Conservation (phyloP, 2,329 filamentous ascomycete genomes). For the Aureobasidium sp. region DNA sequence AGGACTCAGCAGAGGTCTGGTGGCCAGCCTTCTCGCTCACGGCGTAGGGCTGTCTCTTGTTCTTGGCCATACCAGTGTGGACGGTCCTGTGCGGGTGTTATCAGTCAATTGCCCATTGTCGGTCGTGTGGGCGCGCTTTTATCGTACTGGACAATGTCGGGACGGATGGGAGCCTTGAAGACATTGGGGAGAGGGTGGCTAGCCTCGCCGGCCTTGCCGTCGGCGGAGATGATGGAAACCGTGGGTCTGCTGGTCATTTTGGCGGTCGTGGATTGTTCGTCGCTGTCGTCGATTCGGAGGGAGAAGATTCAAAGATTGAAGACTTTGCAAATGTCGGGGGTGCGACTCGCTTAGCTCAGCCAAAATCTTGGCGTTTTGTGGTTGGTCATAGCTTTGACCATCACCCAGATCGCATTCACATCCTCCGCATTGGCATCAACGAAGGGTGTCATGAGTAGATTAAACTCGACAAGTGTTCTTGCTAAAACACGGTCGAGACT, state of each 20-base stretch:
- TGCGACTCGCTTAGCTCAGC: constrained; percentile 13
- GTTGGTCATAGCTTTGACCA: background rate
- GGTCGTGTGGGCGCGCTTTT: background rate
- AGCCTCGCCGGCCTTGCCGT: constrained; percentile 84
- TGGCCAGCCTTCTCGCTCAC: constrained; percentile 99
- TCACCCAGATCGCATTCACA: background rate
- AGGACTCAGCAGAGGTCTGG: constrained; percentile 99
- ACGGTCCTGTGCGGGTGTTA: constrained; percentile 49
- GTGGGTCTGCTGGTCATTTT: constrained; percentile 95
- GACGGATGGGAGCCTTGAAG: constrained; percentile 95
- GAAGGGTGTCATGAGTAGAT: too few species aligned
- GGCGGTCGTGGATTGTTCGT: constrained; percentile 18
- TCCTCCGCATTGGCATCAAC: background rate
- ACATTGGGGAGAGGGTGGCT: constrained; percentile 92
- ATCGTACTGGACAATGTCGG: constrained; percentile 94
- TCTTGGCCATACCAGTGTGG: constrained; percentile 99
- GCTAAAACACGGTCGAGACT: background rate
- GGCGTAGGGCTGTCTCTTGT: constrained; percentile 98
- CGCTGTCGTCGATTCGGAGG: constrained; percentile 7
- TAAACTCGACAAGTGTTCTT: background rate
- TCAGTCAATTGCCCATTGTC: constrained; percentile 23
- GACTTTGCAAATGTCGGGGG: constrained; percentile 8
- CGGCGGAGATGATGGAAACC: constrained; percentile 93
- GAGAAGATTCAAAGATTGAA: background rate
- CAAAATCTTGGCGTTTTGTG: background rate